Percentiles rank a stretch among this genome's conserved stretches.
Evolutionary conservation across 2,329 filamentous ascomycete genomes (phyloP).

Genomic region (Pyricularia sp.): DNA sequence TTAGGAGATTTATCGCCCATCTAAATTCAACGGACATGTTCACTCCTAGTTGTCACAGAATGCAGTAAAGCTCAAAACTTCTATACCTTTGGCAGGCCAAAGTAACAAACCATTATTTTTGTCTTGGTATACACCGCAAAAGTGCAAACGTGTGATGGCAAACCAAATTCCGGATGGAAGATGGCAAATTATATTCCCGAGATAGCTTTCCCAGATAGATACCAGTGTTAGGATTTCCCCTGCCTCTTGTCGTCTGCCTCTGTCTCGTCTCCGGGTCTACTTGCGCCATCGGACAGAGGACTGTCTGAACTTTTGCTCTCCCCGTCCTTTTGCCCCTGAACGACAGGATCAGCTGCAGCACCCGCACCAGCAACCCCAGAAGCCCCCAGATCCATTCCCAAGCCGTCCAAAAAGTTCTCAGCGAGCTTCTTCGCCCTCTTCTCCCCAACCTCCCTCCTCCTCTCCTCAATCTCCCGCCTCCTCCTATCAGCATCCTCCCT

Average conservation of each 20-base stretch:
- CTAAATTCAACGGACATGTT: not conserved
- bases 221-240: not conserved
- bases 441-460: slow-evolving; percentile 32
- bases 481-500: slow-evolving; percentile 55
- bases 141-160: not conserved
- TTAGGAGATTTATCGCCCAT: not conserved
- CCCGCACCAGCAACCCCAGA: not conserved
- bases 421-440: slow-evolving; percentile 26
- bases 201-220: not conserved
- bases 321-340: not conserved
- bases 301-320: not conserved
- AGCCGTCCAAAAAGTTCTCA: slow-evolving; percentile 23
- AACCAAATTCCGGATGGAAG: no score
- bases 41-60: not conserved
- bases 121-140: not conserved
- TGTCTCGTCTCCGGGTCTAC: not conserved
- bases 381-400: slow-evolving; percentile 17
- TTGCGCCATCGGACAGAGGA: not conserved
- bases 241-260: not conserved
- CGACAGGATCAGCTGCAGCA: not conserved
- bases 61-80: not conserved
- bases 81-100: not conserved
- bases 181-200: not conserved
- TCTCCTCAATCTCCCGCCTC: slow-evolving; percentile 50
- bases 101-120: not conserved